phyloP scores from a whole-genome alignment of 352 stramenopile genomes.

The Globisporangium cederbergense region DNA sequence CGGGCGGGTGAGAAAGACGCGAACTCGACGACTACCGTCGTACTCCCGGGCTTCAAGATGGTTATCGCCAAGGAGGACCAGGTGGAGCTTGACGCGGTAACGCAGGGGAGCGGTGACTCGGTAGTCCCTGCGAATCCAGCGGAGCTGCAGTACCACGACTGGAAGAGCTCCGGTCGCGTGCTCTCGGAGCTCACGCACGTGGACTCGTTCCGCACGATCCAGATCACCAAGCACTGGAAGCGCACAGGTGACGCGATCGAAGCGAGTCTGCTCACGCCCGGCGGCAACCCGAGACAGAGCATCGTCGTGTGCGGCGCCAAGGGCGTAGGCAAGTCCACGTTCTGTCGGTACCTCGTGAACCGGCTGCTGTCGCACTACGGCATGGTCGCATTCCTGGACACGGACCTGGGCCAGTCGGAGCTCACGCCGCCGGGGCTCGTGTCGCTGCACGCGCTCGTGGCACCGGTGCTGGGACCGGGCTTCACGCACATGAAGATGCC shows the following conservation, averaged over 20 bases:
- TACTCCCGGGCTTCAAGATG: constrained; percentile 84
- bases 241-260: constrained; percentile 41
- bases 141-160: constrained; percentile 31
- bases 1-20: constrained; percentile 17
- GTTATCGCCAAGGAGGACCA: constrained; percentile 55
- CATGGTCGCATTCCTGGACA: constrained; percentile 92
- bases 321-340: constrained; percentile 95
- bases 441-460: constrained; percentile 84
- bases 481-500: constrained; percentile 89
- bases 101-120: background rate
- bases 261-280: constrained; percentile 24
- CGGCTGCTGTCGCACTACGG: constrained; percentile 70
- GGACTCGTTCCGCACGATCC: constrained; percentile 60
- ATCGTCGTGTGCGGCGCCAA: constrained; percentile 94
- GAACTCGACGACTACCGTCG: constrained; percentile 11
- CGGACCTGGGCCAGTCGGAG: constrained; percentile 94
- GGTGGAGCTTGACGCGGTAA: constrained; percentile 15
- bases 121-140: background rate
- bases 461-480: constrained; percentile 88
- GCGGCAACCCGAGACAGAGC: constrained; percentile 25
- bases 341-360: constrained; percentile 94
- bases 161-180: constrained; percentile 48
- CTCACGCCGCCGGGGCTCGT: constrained; percentile 92
- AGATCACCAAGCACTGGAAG: constrained; percentile 61
- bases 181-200: constrained; percentile 49